These are phyloP conservation scores for Talaromyces sp. DNA, from an alignment of 2,329 filamentous ascomycete species.

Conservation along the genomic window DNA sequence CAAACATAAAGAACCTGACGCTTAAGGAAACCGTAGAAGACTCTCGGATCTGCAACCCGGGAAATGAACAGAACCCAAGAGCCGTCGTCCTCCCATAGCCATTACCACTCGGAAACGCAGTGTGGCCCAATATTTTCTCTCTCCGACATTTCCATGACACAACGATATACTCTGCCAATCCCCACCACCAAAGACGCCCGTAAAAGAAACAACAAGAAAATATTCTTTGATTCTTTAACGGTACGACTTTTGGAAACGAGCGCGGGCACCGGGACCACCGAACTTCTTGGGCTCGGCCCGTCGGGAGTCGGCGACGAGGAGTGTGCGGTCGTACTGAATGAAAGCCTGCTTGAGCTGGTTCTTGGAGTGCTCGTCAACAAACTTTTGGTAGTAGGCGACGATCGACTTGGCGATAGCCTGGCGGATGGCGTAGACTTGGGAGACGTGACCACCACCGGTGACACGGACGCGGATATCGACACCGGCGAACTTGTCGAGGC, in stretches of 20 bases:
- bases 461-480: constrained; percentile 98
- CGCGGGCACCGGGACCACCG: constrained; percentile 76
- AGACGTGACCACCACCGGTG: constrained; percentile 93
- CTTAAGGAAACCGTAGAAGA: constrained; percentile 8
- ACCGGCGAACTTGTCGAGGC: constrained; percentile 92
- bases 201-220: constrained; percentile 7
- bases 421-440: constrained; percentile 95
- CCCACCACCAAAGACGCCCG: constrained; percentile 8
- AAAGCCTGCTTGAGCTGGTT: constrained; percentile 98
- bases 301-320: constrained; percentile 98
- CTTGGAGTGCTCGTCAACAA: constrained; percentile 99
- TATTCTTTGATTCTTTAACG: constrained; percentile 58
- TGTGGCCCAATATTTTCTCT: background rate
- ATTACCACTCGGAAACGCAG: constrained; percentile 17
- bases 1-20: constrained; percentile 22
- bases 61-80: constrained; percentile 13
- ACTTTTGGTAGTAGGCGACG: constrained; percentile 99
- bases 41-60: constrained; percentile 23
- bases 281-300: constrained; percentile 98
- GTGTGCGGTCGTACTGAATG: constrained; percentile 90
- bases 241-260: constrained; percentile 99
- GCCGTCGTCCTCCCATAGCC: constrained; percentile 20
- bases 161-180: constrained; percentile 14
- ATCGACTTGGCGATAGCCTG: constrained; percentile 98
- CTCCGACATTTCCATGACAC: constrained; percentile 2